Percentiles rank a stretch among this genome's conserved stretches.
Evolutionary conservation across 306 rosid genomes (phyloP).

Genomic region (Fragaria ananassa): DNA sequence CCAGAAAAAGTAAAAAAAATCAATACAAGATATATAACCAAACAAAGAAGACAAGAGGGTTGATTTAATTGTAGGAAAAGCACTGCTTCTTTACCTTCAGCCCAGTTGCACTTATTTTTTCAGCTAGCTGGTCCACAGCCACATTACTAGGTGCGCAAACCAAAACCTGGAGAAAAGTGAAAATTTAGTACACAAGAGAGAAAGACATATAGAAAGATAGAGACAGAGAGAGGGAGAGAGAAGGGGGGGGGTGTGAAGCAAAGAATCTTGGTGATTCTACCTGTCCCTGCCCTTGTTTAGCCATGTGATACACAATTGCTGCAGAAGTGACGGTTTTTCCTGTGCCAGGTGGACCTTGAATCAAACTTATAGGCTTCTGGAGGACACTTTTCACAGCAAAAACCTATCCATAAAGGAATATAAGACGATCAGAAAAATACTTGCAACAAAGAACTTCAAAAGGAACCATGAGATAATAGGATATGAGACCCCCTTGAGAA

Average conservation of each 20-base stretch:
- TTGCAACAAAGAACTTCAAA: background rate
- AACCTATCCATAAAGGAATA: slow-evolving; percentile 47
- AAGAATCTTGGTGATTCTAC: slow-evolving; percentile 27
- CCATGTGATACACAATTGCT: slow-evolving; percentile 99
- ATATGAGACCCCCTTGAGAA: background rate
- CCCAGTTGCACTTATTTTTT: slow-evolving; percentile 97
- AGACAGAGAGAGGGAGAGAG: background rate
- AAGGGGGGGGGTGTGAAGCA: background rate
- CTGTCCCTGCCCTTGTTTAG: slow-evolving; percentile 99
- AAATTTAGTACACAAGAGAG: background rate
- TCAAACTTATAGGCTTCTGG: slow-evolving; percentile 98
- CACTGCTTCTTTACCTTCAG: slow-evolving; percentile 61
- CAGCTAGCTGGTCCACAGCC: slow-evolving; percentile 96
- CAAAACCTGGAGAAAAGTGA: slow-evolving; percentile 59
- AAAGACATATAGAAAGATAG: no score
- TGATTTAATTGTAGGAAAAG: background rate
- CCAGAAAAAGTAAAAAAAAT: background rate
- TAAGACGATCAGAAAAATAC: slow-evolving; percentile 3
- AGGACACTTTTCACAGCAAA: slow-evolving; percentile 98
- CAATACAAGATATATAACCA: slow-evolving; percentile 3
- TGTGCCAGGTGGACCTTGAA: slow-evolving; percentile 99
- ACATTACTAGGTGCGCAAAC: slow-evolving; percentile 99
- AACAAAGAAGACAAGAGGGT: background rate
- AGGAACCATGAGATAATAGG: background rate
- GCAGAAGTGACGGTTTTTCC: slow-evolving; percentile 99